A percentile compares a stretch with the other conserved stretches of the same genome.
Conservation (phyloP, 352 stramenopile genomes). For the Aphanomyces stellatus region DNA sequence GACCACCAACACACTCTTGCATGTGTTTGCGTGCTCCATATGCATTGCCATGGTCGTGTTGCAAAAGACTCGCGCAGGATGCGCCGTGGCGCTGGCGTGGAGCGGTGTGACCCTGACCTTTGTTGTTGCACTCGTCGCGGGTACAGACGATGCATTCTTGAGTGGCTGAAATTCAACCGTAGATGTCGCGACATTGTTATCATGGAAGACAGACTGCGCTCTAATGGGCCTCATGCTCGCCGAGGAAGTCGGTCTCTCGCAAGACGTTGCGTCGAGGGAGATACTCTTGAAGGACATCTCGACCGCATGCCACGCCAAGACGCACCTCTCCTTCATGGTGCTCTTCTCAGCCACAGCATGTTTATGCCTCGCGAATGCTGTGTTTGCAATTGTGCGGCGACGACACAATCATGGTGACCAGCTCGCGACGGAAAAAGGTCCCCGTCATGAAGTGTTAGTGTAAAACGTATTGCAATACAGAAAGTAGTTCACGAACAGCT, state of each 20-base stretch:
- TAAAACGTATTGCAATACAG: too few relatives aligned
- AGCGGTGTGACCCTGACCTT: not conserved
- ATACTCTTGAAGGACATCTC: not conserved
- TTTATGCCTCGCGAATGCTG: not conserved
- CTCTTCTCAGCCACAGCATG: not conserved
- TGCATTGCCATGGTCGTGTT: not conserved
- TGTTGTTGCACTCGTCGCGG: not conserved
- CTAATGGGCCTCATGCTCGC: not conserved
- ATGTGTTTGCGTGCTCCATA: not conserved
- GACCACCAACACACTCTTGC: not conserved
- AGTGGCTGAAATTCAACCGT: not conserved
- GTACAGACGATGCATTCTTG: not conserved
- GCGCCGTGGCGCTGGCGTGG: not conserved
- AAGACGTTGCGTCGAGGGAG: too few relatives aligned
- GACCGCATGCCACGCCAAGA: not conserved
- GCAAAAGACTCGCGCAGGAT: not conserved
- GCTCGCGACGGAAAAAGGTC: too few relatives aligned
- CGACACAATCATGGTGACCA: too few relatives aligned
- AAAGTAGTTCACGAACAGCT: too few relatives aligned
- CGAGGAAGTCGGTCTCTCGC: not conserved
- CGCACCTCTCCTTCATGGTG: not conserved
- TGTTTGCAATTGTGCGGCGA: not conserved
- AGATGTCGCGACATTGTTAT: not conserved
- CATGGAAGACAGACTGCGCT: not conserved
- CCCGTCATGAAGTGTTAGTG: too few relatives aligned